Base-by-base conservation (phyloP, 2,329 filamentous ascomycete species). In the Claviceps spartinae region DNA sequence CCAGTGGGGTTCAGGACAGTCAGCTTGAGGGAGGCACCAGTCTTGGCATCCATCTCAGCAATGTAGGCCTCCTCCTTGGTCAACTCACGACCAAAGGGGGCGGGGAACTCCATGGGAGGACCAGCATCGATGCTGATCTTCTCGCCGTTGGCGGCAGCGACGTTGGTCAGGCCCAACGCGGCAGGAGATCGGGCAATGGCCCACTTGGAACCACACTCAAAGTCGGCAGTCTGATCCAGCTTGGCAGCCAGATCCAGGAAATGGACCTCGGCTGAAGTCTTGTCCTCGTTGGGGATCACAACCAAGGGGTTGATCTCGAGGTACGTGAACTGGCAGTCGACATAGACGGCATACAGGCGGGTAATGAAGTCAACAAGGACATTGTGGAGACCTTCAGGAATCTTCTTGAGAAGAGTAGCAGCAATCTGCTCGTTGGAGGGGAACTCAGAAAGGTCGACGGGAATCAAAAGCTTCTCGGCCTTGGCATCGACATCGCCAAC, bases 301-400 rank as follows among this genome's bases (percentile, higher is more conserved):
- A 98, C 93, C 59, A 98, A 78, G 62, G 93, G 93, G 83, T 98
- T 98, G 79, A 98, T 98, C 75, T 98, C 93, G 63, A 98, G 88
- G 78, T 98, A 98, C 66, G 93, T 97, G 82, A 98, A 98, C 74
- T 98, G 93, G 82, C 88, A 95, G 79, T 98, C 93, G 59, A 97
- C 93, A 67, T 97, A 98, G 75, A 98, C 93, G 63, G 91, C 93
- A 69, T 98, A 98, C 60, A 98, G 80, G 64, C 93, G 85, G 65
- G 88, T 88, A 76, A 98, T 98, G 81, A 98, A 98, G 80, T 98
- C 93, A 57, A 98, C 87, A 55, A 98, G 82, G 66, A 98, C 93
- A 67, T 95, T 96, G 82, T 98, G 93, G 50, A 98, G 79, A 69
- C 91, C 91, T 75, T 88, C 76, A 64, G 93, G 93, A 47, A 98